Conservation (phyloP, 306 rosid species). For the Carpinus fangiana region DNA sequence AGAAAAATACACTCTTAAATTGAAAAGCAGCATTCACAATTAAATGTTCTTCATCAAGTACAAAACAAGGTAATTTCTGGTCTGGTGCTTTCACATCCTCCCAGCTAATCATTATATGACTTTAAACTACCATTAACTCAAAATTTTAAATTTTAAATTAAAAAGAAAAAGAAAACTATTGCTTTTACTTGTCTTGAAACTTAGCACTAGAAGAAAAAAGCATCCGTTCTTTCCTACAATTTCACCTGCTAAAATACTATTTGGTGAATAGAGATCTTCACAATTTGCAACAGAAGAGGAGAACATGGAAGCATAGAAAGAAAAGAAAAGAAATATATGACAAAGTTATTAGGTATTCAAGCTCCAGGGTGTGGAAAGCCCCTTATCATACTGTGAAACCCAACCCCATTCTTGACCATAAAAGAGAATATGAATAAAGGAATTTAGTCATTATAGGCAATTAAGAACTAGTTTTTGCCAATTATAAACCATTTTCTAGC, state of each 20-base stretch:
- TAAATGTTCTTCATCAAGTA: background rate
- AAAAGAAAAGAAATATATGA: background rate
- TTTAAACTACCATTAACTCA: background rate
- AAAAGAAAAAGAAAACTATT: too few relatives aligned
- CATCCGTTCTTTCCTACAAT: background rate
- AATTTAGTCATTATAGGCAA: background rate
- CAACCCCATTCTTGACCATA: background rate
- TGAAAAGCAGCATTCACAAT: background rate
- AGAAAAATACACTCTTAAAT: background rate
- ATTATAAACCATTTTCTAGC: background rate
- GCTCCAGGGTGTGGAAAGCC: background rate
- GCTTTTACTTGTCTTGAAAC: conserved; percentile 2
- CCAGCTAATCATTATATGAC: background rate
- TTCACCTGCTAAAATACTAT: background rate
- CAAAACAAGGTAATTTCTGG: background rate
- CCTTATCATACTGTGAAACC: background rate
- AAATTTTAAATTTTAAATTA: background rate
- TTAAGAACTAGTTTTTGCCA: background rate
- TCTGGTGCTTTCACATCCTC: background rate
- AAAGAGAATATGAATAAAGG: background rate
- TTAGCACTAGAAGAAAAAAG: background rate
- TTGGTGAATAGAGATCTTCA: background rate
- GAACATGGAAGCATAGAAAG: background rate
- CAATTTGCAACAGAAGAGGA: background rate
- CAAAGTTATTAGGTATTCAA: background rate